Evolutionary conservation across 768 basidiomycete species (phyloP).

Genomic region (Polyporus arcularius): DNA sequence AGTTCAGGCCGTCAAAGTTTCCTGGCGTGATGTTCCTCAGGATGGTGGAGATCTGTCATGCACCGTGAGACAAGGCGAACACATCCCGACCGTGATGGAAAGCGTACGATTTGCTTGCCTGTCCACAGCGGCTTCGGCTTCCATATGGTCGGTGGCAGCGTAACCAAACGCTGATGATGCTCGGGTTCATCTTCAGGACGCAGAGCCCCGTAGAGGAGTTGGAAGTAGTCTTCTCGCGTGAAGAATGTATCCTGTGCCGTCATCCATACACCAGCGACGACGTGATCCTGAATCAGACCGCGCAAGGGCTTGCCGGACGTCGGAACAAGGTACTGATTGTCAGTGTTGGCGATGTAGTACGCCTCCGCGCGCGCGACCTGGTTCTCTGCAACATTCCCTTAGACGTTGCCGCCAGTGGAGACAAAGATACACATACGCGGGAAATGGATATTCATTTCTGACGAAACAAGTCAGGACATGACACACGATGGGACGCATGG

Average conservation of each 20-base stretch:
- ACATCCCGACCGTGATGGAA: background rate
- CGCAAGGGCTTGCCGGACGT: constrained; percentile 97
- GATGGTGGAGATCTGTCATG: constrained; percentile 83
- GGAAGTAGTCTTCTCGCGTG: constrained; percentile 93
- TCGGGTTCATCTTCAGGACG: constrained; percentile 80
- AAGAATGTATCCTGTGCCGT: constrained; percentile 95
- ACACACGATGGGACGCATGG: background rate
- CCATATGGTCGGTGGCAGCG: constrained; percentile 90
- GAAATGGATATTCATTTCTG: constrained; percentile 99
- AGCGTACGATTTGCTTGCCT: constrained; percentile 90
- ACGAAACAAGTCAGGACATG: constrained; percentile 14
- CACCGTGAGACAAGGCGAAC: background rate
- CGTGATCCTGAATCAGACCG: constrained; percentile 98
- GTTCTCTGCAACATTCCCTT: constrained; percentile 60
- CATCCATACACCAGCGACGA: constrained; percentile 99
- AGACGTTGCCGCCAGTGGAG: background rate
- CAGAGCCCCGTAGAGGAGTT: constrained; percentile 92
- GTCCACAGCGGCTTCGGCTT: constrained; percentile 93
- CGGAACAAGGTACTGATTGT: constrained; percentile 98
- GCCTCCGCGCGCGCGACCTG: constrained; percentile 95
- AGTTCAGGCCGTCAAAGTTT: constrained; percentile 77
- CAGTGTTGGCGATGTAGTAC: constrained; percentile 92
- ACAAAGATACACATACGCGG: constrained; percentile 65
- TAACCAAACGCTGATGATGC: constrained; percentile 60
- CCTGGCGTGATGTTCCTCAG: constrained; percentile 88